Base-by-base conservation (phyloP, 805 yeast genomes). In the Starmera dryadoides region DNA sequence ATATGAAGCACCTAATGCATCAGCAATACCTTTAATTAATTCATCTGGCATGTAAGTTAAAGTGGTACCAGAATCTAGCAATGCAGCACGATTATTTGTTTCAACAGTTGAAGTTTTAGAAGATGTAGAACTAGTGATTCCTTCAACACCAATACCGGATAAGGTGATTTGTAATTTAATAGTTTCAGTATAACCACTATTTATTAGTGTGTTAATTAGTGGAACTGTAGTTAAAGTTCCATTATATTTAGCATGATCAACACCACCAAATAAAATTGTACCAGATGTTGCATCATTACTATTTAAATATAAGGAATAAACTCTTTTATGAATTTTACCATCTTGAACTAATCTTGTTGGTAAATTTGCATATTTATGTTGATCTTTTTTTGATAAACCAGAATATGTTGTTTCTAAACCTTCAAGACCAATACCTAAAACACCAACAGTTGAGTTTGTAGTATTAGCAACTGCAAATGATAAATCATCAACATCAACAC, bases 401-500 rank as follows among this genome's bases (percentile, higher is more conserved):
- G 71, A 52, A 43, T 66, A 64, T 1, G 91, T 82, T 4, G 75
- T 66, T 58, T 88, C 95, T 39, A 84, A 67, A 12, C 78, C 83
- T 5, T 75, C 62, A 37, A 83, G 66, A 10, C 93, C 91, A 45
- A 85, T 75, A 21, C 89, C 88, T 32, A 85, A 59, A 20, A 86
- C 91, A 40, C 94, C 91, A 34, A 60, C 60, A 8, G 76, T 58
- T 4, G 89, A 77, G 44, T 77, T 75, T 2, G 86, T 74, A 28
- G 59, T 57, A 52, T 77, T 76, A 3, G 85, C 94, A 19, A 87
- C 77, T 2, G 94, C 96, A 57, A 88, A 72, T 5, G 86, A 75
- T 23, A 83, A 61, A 40, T 66, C 62, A 0, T 64, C 52, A 12
- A 86, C 68, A 4, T 72, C 64, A 7, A 69, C 58, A 36, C 74